Base-by-base conservation (phyloP, 1,284 basidiomycete genomes). In the Marasmius sp. region DNA sequence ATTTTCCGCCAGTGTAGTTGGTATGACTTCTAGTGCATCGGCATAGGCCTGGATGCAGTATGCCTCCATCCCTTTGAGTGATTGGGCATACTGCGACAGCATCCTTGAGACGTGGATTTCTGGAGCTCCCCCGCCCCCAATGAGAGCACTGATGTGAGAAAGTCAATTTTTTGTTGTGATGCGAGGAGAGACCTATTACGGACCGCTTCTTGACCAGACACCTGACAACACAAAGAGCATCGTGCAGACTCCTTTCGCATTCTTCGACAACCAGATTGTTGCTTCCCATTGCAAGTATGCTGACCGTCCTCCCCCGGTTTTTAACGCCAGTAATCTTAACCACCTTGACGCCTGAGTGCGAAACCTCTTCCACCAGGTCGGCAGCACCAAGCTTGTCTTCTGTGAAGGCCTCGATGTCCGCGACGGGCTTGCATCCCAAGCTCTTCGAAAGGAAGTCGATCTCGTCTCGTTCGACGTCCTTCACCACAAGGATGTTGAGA, bases 41-140 rank as follows among this genome's bases (percentile, higher is more conserved):
- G 97, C 95, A 70, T 95, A 99, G 3, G 96, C 96, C 73, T 97
- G 93, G 89, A 97, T 98, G 77, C 97, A 98, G 78, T 99, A 99
- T 7, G 96, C 94, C 78, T 99, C 96, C 92, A 98, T 98, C 58
- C 97, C 97, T 77, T 93, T 97, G 67, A 99, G 85, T 0, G 95
- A 93, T 69, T 97, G 94, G 6, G 96, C 91, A 71, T 97, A 88
- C 75, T 98, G 93, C 5, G 94, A 91, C 43, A 99, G 84, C 66
- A 93, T 80, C 47, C 96, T 88, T n/a, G 97, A 98, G 58, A 98
- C 92, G 75, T 99, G 95, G 69, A 99, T 97, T 77, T 99, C 97
- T 34, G 97, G 97, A 22, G 97, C 95, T 58, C 97, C 97, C 61
- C 97, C 97, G 61, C 97, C 97, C 48, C 94, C 94, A 69, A 99